Base-by-base conservation (phyloP, 2,329 filamentous ascomycete species). In the Pseudogymnoascus sp. region DNA sequence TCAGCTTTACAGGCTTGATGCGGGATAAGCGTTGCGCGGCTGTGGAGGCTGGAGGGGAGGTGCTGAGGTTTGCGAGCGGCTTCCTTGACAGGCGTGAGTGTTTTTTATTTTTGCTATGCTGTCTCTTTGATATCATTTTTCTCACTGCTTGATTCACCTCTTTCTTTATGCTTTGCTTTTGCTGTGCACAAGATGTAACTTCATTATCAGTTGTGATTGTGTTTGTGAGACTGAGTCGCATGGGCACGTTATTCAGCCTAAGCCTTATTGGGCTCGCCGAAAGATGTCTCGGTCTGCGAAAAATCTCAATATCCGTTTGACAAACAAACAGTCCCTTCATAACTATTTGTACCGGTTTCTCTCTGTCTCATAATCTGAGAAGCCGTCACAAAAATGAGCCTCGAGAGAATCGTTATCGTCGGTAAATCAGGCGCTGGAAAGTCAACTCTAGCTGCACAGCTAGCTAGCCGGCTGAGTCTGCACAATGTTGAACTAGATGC, bases 221-320 rank as follows among this genome's bases (percentile, higher is more conserved):
- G 22, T 25, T 25, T 25, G 22, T 25, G 22, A 25, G 22, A 25
- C 22, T 25, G 22, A 5, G 22, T 25, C 22, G 22, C 22, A 25
- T 25, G 22, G 22, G 22, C 22, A 77, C 35, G 81, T 87, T 4
- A 61, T 50, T 43, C 25, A 30, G 25, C 43, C 43, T 50, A 50
- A 30, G 43, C 43, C 43, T 30, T 28, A 28, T 50, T 28, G 67
- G 11, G 70, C 43, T 50, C 43, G 43, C 43, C 43, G 43, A 50
- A 30, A 22, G 22, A 50, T 50, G 22, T 50, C n/a, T 50, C 43
- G 6, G 41, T 25, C 39, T 30, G 43, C 3, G 5, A 25, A 25
- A 50, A 30, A 25, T 4, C 11, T 30, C 7, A 11, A 50, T 50
- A 50, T 50, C 28, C 25, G 22, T 47, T 28, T 28, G 14, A 41